Evolutionary conservation across 768 basidiomycete genomes (phyloP).

Genomic region (Podaxis rugospora): DNA sequence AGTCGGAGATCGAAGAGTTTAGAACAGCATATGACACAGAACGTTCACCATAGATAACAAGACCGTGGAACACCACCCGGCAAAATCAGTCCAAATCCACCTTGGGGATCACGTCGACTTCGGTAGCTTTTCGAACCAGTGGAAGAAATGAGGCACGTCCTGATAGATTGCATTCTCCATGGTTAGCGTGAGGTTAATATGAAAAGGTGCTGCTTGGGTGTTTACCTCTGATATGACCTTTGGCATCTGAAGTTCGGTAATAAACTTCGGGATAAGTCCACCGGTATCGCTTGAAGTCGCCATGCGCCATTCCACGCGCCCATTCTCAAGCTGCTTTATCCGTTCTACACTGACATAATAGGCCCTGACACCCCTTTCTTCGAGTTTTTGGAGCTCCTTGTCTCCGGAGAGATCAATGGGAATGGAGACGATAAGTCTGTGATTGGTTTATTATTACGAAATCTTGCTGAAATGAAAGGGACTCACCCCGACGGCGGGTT

Average conservation of each 20-base stretch:
- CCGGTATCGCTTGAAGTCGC: constrained; percentile 72
- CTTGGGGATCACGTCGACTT: neutral
- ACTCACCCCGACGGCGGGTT: constrained; percentile 59
- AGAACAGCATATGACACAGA: neutral
- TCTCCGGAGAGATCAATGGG: constrained; percentile 63
- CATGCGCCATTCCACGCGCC: constrained; percentile 75
- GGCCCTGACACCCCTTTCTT: constrained; percentile 61
- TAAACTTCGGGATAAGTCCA: constrained; percentile 61
- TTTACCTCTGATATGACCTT: constrained; percentile 60
- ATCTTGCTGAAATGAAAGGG: neutral
- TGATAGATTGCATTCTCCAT: constrained; percentile 19
- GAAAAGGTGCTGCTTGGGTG: neutral
- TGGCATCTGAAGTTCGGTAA: constrained; percentile 58
- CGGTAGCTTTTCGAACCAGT: constrained; percentile 49
- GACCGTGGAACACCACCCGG: neutral
- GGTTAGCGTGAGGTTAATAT: neutral
- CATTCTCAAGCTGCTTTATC: constrained; percentile 56
- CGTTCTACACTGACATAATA: constrained; percentile 70
- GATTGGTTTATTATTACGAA: constrained; percentile 21
- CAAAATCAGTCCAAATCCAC: neutral
- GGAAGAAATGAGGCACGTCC: constrained; percentile 73
- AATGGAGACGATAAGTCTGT: constrained; percentile 54
- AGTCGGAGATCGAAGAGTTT: neutral
- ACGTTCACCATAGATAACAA: neutral
- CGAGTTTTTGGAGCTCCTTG: constrained; percentile 52